phyloP scores from a whole-genome alignment of 2,329 filamentous ascomycete species.

The Xylariaceae sp. region DNA sequence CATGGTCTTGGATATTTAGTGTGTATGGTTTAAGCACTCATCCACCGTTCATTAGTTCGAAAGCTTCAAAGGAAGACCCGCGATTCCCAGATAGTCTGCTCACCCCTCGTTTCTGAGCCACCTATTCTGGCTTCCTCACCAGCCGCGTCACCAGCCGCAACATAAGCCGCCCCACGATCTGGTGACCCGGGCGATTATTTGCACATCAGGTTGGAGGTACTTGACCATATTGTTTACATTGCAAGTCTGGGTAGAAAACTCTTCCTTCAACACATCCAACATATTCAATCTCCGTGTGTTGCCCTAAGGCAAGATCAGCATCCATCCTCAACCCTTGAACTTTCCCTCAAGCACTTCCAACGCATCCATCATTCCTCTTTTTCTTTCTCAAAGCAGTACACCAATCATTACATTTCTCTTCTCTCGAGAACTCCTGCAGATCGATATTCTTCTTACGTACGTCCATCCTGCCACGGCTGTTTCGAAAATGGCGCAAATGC shows the following conservation, averaged over 20 bases:
- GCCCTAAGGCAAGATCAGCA: neutral
- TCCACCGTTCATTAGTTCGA: neutral
- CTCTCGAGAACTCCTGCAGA: neutral
- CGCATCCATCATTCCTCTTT: too few relatives aligned
- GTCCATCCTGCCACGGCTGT: neutral
- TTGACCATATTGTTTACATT: neutral
- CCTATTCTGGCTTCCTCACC: neutral
- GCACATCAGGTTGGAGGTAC: neutral
- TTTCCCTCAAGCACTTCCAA: neutral
- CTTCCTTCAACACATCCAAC: neutral
- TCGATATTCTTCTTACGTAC: neutral
- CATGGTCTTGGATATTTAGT: neutral
- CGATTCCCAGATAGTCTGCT: neutral
- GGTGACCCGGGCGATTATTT: neutral
- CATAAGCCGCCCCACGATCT: neutral
- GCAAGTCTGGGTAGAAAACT: neutral
- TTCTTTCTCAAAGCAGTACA: neutral
- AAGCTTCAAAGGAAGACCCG: neutral
- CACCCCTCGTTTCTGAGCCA: neutral
- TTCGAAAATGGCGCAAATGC: conserved; percentile 5
- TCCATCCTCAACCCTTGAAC: neutral
- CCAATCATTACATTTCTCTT: neutral
- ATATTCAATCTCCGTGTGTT: too few relatives aligned
- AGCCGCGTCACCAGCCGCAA: neutral
- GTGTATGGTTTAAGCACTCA: neutral